Conservation (phyloP, 2,329 filamentous ascomycete species). For the Colletotrichum theobromicola region DNA sequence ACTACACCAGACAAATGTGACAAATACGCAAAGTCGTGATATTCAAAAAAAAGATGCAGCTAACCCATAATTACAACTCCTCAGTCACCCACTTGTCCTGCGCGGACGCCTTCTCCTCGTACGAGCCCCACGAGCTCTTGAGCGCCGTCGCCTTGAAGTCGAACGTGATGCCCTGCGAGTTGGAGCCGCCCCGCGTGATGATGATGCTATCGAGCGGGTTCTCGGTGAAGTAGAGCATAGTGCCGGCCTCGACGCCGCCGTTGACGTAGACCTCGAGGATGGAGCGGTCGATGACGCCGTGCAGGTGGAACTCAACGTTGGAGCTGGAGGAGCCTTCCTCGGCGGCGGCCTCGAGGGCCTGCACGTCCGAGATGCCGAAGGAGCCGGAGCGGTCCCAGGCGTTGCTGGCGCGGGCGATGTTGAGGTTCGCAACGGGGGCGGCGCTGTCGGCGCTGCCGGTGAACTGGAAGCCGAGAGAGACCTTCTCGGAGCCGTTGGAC, state of each 20-base stretch:
- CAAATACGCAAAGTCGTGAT: background rate
- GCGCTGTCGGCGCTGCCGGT: slow-evolving; percentile 23
- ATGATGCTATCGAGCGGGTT: slow-evolving; percentile 17
- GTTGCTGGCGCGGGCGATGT: slow-evolving; percentile 30
- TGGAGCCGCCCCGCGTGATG: background rate
- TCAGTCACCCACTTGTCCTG: slow-evolving; percentile 8
- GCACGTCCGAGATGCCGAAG: slow-evolving; percentile 5
- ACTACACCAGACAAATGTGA: background rate
- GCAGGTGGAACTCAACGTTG: slow-evolving; percentile 35
- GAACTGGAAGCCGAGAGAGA: slow-evolving; percentile 29
- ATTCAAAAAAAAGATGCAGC: background rate
- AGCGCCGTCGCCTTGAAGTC: slow-evolving; percentile 17
- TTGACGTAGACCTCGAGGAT: slow-evolving; percentile 39
- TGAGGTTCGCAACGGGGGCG: slow-evolving; percentile 27
- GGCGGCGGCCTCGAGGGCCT: background rate
- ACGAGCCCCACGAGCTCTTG: slow-evolving; percentile 18
- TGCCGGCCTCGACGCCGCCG: slow-evolving; percentile 36
- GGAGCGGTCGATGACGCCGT: slow-evolving; percentile 39
- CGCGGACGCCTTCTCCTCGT: background rate
- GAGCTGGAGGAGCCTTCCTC: slow-evolving; percentile 29
- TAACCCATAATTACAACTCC: background rate
- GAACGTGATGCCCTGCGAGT: slow-evolving; percentile 13
- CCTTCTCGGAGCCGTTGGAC: slow-evolving; percentile 16
- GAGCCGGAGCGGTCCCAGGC: slow-evolving; percentile 11
- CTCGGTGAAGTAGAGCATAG: slow-evolving; percentile 33